Percentiles rank a stretch among this genome's conserved stretches.
Evolutionary conservation across 1,284 basidiomycete species (phyloP).

Genomic region (Marasmius tenuissimus): DNA sequence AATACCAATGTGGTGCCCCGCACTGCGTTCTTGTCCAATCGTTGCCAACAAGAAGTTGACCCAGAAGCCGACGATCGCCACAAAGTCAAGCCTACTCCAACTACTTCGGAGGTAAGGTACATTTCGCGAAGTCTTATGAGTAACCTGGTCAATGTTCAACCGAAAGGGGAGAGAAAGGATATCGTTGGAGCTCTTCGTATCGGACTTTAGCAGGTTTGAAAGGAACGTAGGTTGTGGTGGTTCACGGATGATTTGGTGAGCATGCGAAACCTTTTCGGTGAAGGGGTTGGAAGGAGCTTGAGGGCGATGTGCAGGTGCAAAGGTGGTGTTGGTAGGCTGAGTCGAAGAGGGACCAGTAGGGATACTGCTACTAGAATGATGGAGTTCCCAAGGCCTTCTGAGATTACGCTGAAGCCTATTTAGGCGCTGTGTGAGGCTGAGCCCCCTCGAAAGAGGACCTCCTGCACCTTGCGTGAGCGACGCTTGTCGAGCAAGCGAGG

Average conservation of each 20-base stretch:
- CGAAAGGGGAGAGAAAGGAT: conserved; percentile 64
- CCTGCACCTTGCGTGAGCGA: conserved; percentile 16
- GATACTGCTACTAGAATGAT: neutral
- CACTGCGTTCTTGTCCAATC: conserved; percentile 60
- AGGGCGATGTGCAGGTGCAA: neutral
- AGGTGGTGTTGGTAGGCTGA: neutral
- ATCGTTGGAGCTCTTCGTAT: conserved; percentile 33
- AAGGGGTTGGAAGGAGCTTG: conserved; percentile 2
- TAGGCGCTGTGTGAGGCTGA: conserved; percentile 23
- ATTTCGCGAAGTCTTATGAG: conserved; percentile 57
- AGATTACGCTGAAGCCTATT: conserved; percentile 29
- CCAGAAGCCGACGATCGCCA: conserved; percentile 74
- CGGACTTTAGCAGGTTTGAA: conserved; percentile 49
- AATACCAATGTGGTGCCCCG: conserved; percentile 74
- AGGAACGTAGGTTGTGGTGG: conserved; percentile 45
- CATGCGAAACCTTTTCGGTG: conserved; percentile 12
- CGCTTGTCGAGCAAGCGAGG: conserved; percentile 9
- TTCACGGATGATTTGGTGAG: conserved; percentile 22
- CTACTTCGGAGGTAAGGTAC: conserved; percentile 90
- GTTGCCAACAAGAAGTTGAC: conserved; percentile 54
- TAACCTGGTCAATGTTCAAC: conserved; percentile 55
- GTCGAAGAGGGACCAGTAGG: conserved; percentile 19
- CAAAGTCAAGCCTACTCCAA: conserved; percentile 82
- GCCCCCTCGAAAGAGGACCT: conserved; percentile 26
- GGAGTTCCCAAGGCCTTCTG: conserved; percentile 31